These are phyloP conservation scores for Lachnellula willkommii DNA, from an alignment of 2,329 filamentous ascomycete genomes.

Conservation along the genomic window DNA sequence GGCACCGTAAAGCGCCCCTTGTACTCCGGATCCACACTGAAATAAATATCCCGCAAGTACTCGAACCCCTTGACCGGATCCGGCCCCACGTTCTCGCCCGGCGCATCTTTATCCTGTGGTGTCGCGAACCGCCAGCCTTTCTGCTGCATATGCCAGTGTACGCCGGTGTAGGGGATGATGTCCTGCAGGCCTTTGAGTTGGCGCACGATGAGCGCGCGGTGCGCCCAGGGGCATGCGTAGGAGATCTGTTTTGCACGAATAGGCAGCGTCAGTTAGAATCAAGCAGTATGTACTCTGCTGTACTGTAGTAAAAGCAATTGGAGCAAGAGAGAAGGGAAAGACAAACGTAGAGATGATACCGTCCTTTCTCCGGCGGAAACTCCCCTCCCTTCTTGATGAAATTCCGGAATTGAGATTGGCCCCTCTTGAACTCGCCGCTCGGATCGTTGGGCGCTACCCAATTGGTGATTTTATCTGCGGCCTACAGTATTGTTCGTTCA, in stretches of 20 bases:
- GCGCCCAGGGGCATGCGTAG: conserved; percentile 61
- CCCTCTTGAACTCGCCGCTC: conserved; percentile 88
- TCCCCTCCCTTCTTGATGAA: conserved; percentile 57
- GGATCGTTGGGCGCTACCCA: conserved; percentile 77
- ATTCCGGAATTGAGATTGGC: conserved; percentile 73
- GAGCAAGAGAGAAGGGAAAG: conserved; percentile 80
- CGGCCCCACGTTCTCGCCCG: conserved; percentile 59
- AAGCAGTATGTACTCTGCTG: too few relatives aligned
- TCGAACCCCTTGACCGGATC: conserved; percentile 56
- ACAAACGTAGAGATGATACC: conserved; percentile 87
- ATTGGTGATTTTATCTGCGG: conserved; percentile 60
- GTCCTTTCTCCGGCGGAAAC: conserved; percentile 71
- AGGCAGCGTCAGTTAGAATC: too few relatives aligned
- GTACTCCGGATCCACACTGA: conserved; percentile 60
- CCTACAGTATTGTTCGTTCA: conserved; percentile 7
- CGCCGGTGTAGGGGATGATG: conserved; percentile 52
- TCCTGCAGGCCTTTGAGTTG: conserved; percentile 90
- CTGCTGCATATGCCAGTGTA: conserved; percentile 60
- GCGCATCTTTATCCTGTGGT: conserved; percentile 48
- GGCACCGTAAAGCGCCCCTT: conserved; percentile 65
- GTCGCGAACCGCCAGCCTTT: conserved; percentile 64
- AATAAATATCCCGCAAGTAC: conserved; percentile 63
- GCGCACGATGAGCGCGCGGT: conserved; percentile 78
- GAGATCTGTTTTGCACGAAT: conserved; percentile 28
- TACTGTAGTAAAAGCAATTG: conserved; percentile 20